Percentiles rank a stretch among this genome's conserved stretches.
phyloP scores from a whole-genome alignment of 1,284 basidiomycete species.

The Boletus subluridellus region DNA sequence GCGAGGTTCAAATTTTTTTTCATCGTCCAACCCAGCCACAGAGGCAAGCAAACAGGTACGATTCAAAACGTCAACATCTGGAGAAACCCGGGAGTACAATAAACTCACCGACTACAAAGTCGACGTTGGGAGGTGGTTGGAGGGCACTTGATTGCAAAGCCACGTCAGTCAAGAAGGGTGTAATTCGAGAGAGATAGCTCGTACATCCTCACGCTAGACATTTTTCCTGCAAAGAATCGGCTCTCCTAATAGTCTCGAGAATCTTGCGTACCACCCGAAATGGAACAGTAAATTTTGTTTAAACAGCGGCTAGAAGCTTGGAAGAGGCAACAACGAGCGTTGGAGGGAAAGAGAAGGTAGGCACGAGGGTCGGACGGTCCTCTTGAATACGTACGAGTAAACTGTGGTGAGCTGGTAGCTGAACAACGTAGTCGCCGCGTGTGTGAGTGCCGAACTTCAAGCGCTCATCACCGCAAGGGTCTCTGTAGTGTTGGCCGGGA shows the following conservation, averaged over 20 bases:
- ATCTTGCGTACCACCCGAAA: slow-evolving; percentile 4
- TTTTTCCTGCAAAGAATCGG: slow-evolving; percentile 6
- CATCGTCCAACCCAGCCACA: neutral
- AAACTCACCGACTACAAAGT: slow-evolving; percentile 70
- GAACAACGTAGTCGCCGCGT: slow-evolving; percentile 16
- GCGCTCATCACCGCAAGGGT: slow-evolving; percentile 12
- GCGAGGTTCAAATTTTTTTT: neutral
- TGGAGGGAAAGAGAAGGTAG: neutral
- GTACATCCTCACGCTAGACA: slow-evolving; percentile 34
- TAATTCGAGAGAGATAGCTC: slow-evolving; percentile 2
- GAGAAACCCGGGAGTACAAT: neutral
- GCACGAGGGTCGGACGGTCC: neutral
- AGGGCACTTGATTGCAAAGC: slow-evolving; percentile 49
- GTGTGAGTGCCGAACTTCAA: slow-evolving; percentile 13
- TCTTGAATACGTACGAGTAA: slow-evolving; percentile 10
- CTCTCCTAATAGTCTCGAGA: neutral
- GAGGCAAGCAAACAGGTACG: slow-evolving; percentile 6
- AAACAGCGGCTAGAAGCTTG: neutral
- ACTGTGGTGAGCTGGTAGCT: neutral
- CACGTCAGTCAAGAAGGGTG: slow-evolving; percentile 2
- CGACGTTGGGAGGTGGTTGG: slow-evolving; percentile 77
- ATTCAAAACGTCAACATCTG: slow-evolving; percentile 5
- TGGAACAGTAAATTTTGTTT: neutral
- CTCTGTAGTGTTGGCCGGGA: neutral
- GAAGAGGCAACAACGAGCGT: slow-evolving; percentile 5